Percentiles rank a stretch among this genome's conserved stretches.
These are phyloP conservation scores for Xylaria scruposa DNA, from an alignment of 495 filamentous ascomycete species.

Conservation along the genomic window DNA sequence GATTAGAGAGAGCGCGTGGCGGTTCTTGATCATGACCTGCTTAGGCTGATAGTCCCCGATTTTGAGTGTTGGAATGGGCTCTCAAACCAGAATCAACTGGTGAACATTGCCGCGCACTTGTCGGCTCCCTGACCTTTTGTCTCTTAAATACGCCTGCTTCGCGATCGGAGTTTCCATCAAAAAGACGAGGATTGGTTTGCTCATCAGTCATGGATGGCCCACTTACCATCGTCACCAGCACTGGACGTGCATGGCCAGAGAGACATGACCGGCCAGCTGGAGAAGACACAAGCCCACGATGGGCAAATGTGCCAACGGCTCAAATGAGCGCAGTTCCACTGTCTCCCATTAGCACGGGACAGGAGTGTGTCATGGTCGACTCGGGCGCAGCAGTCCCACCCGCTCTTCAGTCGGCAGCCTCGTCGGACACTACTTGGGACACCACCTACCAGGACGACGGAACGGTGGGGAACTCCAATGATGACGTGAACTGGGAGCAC, in stretches of 20 bases:
- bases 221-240: slow-evolving; percentile 48
- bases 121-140: slow-evolving; percentile 40
- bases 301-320: slow-evolving; percentile 43
- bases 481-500: slow-evolving; percentile 49
- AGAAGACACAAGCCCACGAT: slow-evolving; percentile 46
- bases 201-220: slow-evolving; percentile 48
- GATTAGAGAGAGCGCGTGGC: slow-evolving; percentile 25
- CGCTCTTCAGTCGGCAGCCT: slow-evolving; percentile 43
- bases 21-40: slow-evolving; percentile 26
- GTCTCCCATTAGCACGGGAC: slow-evolving; percentile 57
- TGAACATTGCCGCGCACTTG: slow-evolving; percentile 19
- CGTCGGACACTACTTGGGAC: slow-evolving; percentile 47
- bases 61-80: slow-evolving; percentile 30
- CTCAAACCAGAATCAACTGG: slow-evolving; percentile 24
- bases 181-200: slow-evolving; percentile 26
- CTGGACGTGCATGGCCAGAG: slow-evolving; percentile 52
- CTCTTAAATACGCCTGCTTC: slow-evolving; percentile 41
- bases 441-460: slow-evolving; percentile 39
- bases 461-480: slow-evolving; percentile 31
- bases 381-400: slow-evolving; percentile 42
- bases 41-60: slow-evolving; percentile 25
- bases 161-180: slow-evolving; percentile 11
- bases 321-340: slow-evolving; percentile 52
- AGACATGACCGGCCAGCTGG: slow-evolving; percentile 53
- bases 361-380: slow-evolving; percentile 45